Conservation (phyloP, 2,329 filamentous ascomycete genomes). For the Phialocephala subalpina region DNA sequence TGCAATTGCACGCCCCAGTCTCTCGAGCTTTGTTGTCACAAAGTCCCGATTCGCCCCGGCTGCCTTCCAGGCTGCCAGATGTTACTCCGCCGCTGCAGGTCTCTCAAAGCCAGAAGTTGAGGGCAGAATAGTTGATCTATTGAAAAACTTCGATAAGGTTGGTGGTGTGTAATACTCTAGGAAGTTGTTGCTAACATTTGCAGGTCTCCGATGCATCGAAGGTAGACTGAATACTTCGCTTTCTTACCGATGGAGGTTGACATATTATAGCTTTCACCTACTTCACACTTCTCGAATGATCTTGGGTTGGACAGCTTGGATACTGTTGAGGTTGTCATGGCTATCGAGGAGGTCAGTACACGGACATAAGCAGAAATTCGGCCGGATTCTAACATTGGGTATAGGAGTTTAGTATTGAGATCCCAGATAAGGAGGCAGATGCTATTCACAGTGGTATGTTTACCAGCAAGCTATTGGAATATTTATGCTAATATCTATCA, state of each 20-base stretch:
- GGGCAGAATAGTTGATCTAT: constrained; percentile 88
- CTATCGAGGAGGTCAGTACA: constrained; percentile 86
- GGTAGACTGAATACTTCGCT: constrained; percentile 51
- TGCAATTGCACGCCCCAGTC: constrained; percentile 66
- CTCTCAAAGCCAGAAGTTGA: constrained; percentile 86
- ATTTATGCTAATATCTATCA: constrained; percentile 37
- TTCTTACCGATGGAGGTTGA: background rate
- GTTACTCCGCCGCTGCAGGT: constrained; percentile 84
- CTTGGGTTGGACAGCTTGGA: constrained; percentile 97
- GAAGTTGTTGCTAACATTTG: constrained; percentile 34
- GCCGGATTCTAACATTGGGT: constrained; percentile 38
- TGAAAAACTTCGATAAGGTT: constrained; percentile 98
- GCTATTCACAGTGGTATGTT: constrained; percentile 77
- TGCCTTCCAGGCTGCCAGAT: constrained; percentile 75
- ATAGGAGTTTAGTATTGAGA: constrained; percentile 76
- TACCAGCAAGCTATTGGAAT: background rate
- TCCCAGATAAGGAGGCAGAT: constrained; percentile 82
- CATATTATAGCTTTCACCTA: constrained; percentile 73
- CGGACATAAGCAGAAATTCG: background rate
- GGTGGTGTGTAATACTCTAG: constrained; percentile 40
- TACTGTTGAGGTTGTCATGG: constrained; percentile 99
- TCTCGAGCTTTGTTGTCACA: constrained; percentile 66
- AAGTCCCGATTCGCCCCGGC: constrained; percentile 69
- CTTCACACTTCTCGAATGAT: constrained; percentile 95
- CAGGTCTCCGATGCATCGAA: constrained; percentile 74